Base-by-base conservation (phyloP, 192 early-diverging fungal genomes). In the Coemansia guatemalensis region DNA sequence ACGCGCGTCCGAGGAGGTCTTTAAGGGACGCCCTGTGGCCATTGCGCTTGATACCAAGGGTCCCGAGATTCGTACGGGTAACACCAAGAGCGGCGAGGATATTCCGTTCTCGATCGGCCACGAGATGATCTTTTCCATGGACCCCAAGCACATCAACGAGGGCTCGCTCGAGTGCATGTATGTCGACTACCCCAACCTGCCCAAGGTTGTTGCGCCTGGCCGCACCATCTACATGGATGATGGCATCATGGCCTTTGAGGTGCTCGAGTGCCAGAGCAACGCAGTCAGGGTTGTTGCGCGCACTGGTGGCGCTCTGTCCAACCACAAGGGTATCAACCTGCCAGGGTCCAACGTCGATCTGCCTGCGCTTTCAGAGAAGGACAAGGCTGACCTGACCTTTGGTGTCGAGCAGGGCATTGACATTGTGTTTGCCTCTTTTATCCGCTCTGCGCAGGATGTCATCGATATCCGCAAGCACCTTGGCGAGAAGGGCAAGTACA, bases 271-370 rank as follows among this genome's bases (percentile, higher is more conserved):
- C 50, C 30, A 69, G 23, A 80, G 78, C n/a, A 73, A 80, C 49
- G 64, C 71, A 27, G 82, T 93, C 60, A 85, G 73, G 56, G 91
- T 91, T n/a, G 83, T 85, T 29, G 90, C 90, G 12, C 70, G 88
- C 60, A 96, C 95, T 79, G 88, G 91, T 71, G 95, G 95, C 55
- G 85, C 85, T 63, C 85, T 99, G 41, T 90, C 91, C 67, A 90
- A 88, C 62, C 93, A 89, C 73, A 99, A 99, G 83, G 95, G 95
- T 70, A 93, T 99, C 55, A 99, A 99, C 76, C 81, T 99, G 60
- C 96, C 96, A 12, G 87, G 88, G 27, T 93, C 93, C 17, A 74
- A 84, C 55, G 93, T 99, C 29, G 93, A 97, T 69, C 84, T 98
- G 52, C 96, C 96, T 8, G 95, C 96, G 5, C 89, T 98, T 57